Conservation (phyloP, 2,329 filamentous ascomycete genomes). For the Cordyceps militaris region DNA sequence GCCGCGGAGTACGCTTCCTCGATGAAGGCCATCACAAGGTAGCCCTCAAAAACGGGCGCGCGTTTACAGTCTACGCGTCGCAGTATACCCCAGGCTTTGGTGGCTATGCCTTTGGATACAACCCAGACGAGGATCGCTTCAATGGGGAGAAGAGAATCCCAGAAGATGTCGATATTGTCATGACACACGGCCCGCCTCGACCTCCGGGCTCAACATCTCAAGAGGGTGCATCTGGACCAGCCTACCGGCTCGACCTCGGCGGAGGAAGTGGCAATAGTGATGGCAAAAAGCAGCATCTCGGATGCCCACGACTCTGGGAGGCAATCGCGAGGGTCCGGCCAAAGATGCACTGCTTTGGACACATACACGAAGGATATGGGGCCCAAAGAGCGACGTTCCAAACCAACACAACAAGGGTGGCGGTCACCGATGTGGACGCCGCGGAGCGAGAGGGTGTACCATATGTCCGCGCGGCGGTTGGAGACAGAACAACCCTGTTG, state of each 20-base stretch:
- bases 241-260: constrained; percentile 22
- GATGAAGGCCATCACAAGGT: constrained; percentile 32
- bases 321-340: constrained; percentile 18
- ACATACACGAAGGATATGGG: constrained; percentile 20
- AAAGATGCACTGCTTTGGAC: constrained; percentile 21
- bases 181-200: constrained; percentile 22
- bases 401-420: background rate
- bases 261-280: constrained; percentile 13
- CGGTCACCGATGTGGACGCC: background rate
- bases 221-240: background rate
- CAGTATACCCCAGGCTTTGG: constrained; percentile 31
- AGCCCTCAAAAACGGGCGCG: constrained; percentile 30
- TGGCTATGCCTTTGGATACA: constrained; percentile 35
- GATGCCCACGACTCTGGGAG: constrained; percentile 16
- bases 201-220: constrained; percentile 19
- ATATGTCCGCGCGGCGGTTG: background rate
- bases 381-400: constrained; percentile 24
- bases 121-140: constrained; percentile 15
- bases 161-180: constrained; percentile 17
- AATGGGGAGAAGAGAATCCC: constrained; percentile 10
- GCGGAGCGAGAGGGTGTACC: background rate
- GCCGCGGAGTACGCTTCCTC: constrained; percentile 25
- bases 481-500: background rate
- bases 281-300: constrained; percentile 16
- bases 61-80: constrained; percentile 33